Evolutionary conservation across 768 basidiomycete genomes (phyloP).

Genomic region (Paxillus involutus): DNA sequence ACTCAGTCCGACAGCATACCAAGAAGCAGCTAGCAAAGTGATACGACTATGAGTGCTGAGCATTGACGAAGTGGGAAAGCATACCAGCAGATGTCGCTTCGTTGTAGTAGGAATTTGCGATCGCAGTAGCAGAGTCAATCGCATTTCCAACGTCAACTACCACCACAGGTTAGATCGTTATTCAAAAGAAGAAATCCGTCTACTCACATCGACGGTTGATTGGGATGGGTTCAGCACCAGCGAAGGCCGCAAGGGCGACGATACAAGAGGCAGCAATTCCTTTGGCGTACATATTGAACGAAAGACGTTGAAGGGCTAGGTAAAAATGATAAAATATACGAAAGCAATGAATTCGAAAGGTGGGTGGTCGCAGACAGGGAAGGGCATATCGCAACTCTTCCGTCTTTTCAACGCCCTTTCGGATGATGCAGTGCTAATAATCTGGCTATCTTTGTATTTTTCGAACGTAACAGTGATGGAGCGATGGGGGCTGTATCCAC

Average conservation of each 20-base stretch:
- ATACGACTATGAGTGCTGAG: neutral
- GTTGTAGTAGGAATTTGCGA: constrained; percentile 32
- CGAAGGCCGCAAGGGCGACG: constrained; percentile 33
- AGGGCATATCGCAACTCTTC: neutral
- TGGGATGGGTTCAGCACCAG: constrained; percentile 35
- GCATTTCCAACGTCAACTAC: constrained; percentile 35
- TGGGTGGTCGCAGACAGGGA: constrained; percentile 6
- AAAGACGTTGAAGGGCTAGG: neutral
- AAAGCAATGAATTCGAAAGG: neutral
- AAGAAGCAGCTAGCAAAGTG: constrained; percentile 12
- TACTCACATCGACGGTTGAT: constrained; percentile 46
- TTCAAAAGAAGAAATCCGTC: neutral
- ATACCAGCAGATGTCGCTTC: constrained; percentile 26
- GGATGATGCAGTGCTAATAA: neutral
- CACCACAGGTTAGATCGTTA: constrained; percentile 4
- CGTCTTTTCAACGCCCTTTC: neutral
- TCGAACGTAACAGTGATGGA: too few species aligned
- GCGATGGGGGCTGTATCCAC: too few species aligned
- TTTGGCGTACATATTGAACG: constrained; percentile 28
- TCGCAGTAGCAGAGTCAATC: constrained; percentile 40
- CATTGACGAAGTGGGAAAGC: neutral
- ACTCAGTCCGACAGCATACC: constrained; percentile 15
- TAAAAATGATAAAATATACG: neutral
- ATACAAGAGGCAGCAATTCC: constrained; percentile 36
- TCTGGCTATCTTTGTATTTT: too few species aligned